Evolutionary conservation across 192 early-diverging fungal genomes (phyloP), one percentile per base, ranked within the genome.

Genomic region (Coemansia sp.): DNA sequence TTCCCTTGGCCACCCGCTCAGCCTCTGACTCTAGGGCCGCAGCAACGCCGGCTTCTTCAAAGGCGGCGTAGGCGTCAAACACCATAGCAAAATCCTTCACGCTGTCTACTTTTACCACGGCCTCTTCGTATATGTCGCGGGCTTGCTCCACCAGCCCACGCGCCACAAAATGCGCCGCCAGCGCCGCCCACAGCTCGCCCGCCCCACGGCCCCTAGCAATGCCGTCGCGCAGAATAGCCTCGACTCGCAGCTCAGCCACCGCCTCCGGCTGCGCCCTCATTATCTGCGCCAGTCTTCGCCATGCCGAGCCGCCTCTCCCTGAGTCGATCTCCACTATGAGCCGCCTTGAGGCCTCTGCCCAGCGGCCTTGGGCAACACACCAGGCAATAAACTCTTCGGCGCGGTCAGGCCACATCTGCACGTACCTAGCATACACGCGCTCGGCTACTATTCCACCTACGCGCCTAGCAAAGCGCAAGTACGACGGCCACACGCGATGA

Each of bases 1-100:
- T 31, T 7, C 69, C 75, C 6, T 41, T 41, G 7, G 75, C 86
- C 20, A 80, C 90, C 2, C 83, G 72, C 51, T 85, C 82, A 0
- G 87, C 90, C 27, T 91, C 85, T 16, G 77, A 76, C 70, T 92
- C 91, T 91, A 98, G 92, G 27, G 88, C 89, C 11, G 85, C 82
- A 9, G 88, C 80, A 36, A 98, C 89, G 41, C 93, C 86, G 15
- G 85, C 82, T 74, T 97, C 95, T 68, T 96, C 94, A 67, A 97
- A 92, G 62, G 96, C 90, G 12, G 95, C 93, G 74, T 98, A 99
- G 1, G 96, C 91, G 70, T 99, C 96, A 87, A 99, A 99, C 68
- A 99, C 91, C 69, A 93, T 88, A 0, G 95, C 91, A 69, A 99
- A 99, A 75, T 98, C 97, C 11, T 92, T 88, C 42, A 98, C 92